Base-by-base conservation (phyloP, 352 stramenopile species). In the Pythium dissotocum region DNA sequence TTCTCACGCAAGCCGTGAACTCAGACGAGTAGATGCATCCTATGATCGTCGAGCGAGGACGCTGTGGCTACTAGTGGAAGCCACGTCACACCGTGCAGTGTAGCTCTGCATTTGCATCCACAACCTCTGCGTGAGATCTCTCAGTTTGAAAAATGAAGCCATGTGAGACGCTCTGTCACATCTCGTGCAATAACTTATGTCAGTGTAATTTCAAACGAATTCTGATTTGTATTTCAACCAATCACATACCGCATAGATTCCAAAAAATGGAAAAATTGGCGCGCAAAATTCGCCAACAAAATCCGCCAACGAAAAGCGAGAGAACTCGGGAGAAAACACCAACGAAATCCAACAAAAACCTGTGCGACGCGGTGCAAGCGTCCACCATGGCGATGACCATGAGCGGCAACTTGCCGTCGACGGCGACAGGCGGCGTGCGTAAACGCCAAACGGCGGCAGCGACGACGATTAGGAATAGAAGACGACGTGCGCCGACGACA, bases 301-400 rank as follows among this genome's bases (percentile, higher is more conserved):
- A 57, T 57, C 51, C 5, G 32, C 46, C 46, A 53, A 53, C 46
- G 46, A 53, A 53, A 53, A 30, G n/a, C 46, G 5, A 30, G n/a
- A 30, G 32, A 53, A 53, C 46, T 53, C 21, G n/a, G 8, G 46
- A 51, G 32, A 53, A 53, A 53, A 53, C 44, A 49, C 44, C 36
- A 53, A 38, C 24, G 49, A 57, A 57, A 26, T 16, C 33, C 5
- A 38, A 38, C 33, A 9, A 44, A 44, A 44, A 5, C 36, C 10
- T 3, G 36, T 53, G 46, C 46, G 46, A 32, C 42, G 42, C 18
- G 38, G 38, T 14, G 38, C 18, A 5, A 14, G 13, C 46, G 46
- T 24, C 21, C 56, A 58, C 21, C 51, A 71, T 71, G 65, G 65
- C 65, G 30, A 71, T 71, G 65, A 56, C 65, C 12, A 53, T 71